Percentiles rank a stretch among this genome's conserved stretches.
Conservation (phyloP, 108 stramenopile genomes). For the Fragilaria crotonensis region DNA sequence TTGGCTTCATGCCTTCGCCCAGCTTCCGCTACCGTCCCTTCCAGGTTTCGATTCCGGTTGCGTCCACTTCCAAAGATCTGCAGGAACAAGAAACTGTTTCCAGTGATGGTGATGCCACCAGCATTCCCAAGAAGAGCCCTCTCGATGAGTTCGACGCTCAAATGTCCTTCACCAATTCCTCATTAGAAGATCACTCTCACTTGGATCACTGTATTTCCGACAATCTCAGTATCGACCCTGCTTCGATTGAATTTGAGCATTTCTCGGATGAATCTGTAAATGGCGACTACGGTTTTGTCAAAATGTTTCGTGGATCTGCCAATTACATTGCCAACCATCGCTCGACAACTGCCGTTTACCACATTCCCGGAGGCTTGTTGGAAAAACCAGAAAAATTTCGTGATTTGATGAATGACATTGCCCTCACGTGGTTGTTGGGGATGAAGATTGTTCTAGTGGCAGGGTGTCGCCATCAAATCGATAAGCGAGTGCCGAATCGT, state of each 20-base stretch:
- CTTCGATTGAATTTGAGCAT: not conserved
- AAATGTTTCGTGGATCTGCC: conserved; percentile 90
- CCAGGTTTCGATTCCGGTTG: too few relatives aligned
- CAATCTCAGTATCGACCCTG: not conserved
- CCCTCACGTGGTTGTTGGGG: conserved; percentile 86
- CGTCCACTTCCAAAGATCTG: too few relatives aligned
- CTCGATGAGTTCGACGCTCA: too few relatives aligned
- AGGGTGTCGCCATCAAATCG: conserved; percentile 71
- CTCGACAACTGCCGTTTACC: conserved; percentile 79
- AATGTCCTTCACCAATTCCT: too few relatives aligned
- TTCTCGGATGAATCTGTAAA: not conserved
- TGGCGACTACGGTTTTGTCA: conserved; percentile 50
- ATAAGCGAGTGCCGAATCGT: conserved; percentile 42
- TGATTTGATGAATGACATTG: conserved; percentile 87
- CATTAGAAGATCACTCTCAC: not conserved
- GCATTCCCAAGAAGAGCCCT: too few relatives aligned
- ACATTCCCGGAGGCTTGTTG: conserved; percentile 83
- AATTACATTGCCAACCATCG: conserved; percentile 94
- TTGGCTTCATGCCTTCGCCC: too few relatives aligned
- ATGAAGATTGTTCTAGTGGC: conserved; percentile 79
- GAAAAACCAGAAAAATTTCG: conserved; percentile 54
- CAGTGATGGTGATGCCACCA: too few relatives aligned
- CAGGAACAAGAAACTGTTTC: too few relatives aligned
- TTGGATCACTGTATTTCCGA: not conserved
- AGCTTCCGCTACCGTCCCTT: too few relatives aligned